Evolutionary conservation across 768 basidiomycete genomes (phyloP).

Genomic region (Russula griseocarnosa): DNA sequence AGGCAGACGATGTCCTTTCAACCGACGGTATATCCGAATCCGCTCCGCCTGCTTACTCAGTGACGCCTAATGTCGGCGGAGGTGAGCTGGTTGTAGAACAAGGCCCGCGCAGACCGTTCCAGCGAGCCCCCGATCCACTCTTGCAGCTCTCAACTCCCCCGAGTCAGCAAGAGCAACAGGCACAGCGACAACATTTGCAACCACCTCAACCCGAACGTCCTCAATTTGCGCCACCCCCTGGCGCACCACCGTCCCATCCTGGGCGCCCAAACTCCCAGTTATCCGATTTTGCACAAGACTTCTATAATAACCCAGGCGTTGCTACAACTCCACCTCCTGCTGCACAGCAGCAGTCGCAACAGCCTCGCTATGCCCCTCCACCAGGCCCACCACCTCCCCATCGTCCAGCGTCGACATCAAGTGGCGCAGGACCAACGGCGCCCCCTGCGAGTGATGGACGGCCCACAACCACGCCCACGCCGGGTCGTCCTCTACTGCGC

Average conservation of each 20-base stretch:
- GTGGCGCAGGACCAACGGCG: constrained; percentile 9
- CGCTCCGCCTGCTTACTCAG: constrained; percentile 67
- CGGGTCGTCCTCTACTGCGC: constrained; percentile 64
- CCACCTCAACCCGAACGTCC: constrained; percentile 9
- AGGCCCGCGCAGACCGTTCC: constrained; percentile 63
- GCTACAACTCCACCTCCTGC: constrained; percentile 28
- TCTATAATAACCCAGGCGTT: constrained; percentile 52
- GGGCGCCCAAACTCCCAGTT: constrained; percentile 21
- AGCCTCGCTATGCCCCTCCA: constrained; percentile 36
- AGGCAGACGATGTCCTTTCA: background rate
- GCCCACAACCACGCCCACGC: constrained; percentile 58
- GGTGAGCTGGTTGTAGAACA: constrained; percentile 63
- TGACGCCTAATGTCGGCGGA: constrained; percentile 45
- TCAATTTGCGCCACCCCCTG: constrained; percentile 28
- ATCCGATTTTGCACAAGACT: constrained; percentile 65
- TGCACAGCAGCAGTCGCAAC: background rate
- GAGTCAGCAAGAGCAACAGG: background rate
- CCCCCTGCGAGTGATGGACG: constrained; percentile 46
- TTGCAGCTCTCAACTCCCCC: constrained; percentile 2
- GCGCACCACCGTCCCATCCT: background rate
- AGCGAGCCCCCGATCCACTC: constrained; percentile 36
- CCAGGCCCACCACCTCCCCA: constrained; percentile 31
- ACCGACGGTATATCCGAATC: constrained; percentile 44
- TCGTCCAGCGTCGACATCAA: constrained; percentile 19
- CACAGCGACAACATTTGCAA: background rate